A percentile compares a stretch with the other conserved stretches of the same genome.
Conservation (phyloP, 1,284 basidiomycete genomes). For the Pseudozyma pruni region DNA sequence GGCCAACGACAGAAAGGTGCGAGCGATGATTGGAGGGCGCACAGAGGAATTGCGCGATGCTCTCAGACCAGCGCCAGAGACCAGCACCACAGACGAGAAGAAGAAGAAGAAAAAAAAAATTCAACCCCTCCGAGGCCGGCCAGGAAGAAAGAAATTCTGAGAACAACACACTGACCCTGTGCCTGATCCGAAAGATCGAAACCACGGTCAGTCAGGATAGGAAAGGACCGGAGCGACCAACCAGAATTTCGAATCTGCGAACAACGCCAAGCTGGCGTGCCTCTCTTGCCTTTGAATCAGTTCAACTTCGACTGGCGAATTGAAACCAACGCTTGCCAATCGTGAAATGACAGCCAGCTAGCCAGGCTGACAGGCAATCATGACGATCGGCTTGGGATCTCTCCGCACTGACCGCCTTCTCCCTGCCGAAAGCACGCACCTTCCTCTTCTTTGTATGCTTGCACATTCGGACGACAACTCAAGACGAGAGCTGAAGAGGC, state of each 20-base stretch:
- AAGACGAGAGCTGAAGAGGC: too few relatives aligned
- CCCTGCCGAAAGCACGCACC: background rate
- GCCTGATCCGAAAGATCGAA: constrained; percentile 30
- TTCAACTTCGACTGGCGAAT: constrained; percentile 6
- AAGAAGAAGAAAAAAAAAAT: constrained; percentile 5
- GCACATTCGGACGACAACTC: too few relatives aligned
- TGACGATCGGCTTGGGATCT: constrained; percentile 1
- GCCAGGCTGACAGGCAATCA: background rate
- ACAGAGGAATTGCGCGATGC: constrained; percentile 11
- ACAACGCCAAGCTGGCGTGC: constrained; percentile 18
- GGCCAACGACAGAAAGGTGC: constrained; percentile 9
- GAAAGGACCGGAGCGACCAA: constrained; percentile 41
- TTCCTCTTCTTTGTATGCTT: too few relatives aligned
- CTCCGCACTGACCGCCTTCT: constrained; percentile 4
- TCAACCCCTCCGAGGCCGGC: constrained; percentile 2
- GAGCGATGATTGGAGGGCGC: constrained; percentile 10
- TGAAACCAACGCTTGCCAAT: background rate
- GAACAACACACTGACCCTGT: constrained; percentile 17
- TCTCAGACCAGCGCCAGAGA: background rate
- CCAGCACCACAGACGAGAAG: background rate
- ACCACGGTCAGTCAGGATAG: constrained; percentile 14
- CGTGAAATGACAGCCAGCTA: background rate
- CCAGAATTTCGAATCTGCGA: constrained; percentile 24
- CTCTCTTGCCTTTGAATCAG: background rate
- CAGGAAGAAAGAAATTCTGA: constrained; percentile 7